A percentile compares a stretch with the other conserved stretches of the same genome.
phyloP scores from a whole-genome alignment of 345 rosid genomes.

The Citrus inodora region DNA sequence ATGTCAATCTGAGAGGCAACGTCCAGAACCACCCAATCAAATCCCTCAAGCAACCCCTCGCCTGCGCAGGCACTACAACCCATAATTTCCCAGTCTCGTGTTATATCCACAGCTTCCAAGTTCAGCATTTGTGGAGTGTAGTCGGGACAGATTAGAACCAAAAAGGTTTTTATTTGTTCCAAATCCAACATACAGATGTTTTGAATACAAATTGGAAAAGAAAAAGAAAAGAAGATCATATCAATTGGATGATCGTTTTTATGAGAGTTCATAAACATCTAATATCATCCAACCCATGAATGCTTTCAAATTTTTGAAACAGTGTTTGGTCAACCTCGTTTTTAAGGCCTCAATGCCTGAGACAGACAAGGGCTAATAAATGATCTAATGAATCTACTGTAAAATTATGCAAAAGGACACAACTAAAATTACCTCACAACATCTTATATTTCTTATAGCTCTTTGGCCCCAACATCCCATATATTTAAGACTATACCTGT shows the following conservation, averaged over 20 bases:
- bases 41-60: constrained; percentile 79
- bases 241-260: no score
- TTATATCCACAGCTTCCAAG: constrained; percentile 77
- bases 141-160: neutral
- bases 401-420: no score
- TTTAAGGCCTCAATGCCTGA: neutral
- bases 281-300: neutral
- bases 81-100: constrained; percentile 77
- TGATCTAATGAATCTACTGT: neutral
- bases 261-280: no score
- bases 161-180: neutral
- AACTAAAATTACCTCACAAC: no score
- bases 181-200: no score
- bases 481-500: constrained; percentile 71
- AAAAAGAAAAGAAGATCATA: no score
- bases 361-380: neutral
- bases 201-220: neutral
- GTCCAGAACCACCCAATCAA: constrained; percentile 95
- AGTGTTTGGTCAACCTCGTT: neutral
- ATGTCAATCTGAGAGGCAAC: constrained; percentile 81
- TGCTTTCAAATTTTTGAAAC: neutral
- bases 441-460: constrained; percentile 47
- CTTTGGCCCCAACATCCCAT: constrained; percentile 98
- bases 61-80: constrained; percentile 90
- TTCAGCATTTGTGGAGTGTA: constrained; percentile 52